Evolutionary conservation across 2,329 filamentous ascomycete species (phyloP).

Genomic region (Colletotrichum salicis): DNA sequence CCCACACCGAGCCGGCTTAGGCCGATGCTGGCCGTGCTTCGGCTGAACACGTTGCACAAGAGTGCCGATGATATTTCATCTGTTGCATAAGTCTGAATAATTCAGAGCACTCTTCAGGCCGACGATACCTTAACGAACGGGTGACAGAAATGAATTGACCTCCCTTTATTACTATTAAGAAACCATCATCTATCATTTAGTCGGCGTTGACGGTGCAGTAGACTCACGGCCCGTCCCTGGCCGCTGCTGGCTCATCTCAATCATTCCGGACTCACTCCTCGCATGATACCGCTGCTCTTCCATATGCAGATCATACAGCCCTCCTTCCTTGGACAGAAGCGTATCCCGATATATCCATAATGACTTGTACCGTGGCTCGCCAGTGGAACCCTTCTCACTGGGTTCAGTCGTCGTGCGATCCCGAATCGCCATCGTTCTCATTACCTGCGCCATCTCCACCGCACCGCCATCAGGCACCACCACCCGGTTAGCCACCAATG

Average conservation of each 20-base stretch:
- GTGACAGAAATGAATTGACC: too few relatives aligned
- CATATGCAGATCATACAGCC: slow-evolving; percentile 34
- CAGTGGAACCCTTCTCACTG: background rate
- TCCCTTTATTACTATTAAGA: background rate
- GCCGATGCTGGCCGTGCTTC: slow-evolving; percentile 20
- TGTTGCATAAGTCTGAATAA: background rate
- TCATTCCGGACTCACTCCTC: slow-evolving; percentile 13
- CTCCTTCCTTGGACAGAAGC: slow-evolving; percentile 12
- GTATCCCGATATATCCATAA: slow-evolving; percentile 33
- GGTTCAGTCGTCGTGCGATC: background rate
- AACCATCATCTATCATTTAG: background rate
- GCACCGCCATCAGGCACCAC: slow-evolving; percentile 37
- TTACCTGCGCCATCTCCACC: slow-evolving; percentile 34
- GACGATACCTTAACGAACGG: background rate
- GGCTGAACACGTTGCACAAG: background rate
- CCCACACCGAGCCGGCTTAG: slow-evolving; percentile 13
- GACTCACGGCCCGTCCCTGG: background rate
- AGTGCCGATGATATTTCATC: background rate
- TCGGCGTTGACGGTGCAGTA: background rate
- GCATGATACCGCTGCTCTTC: slow-evolving; percentile 18
- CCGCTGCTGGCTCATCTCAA: slow-evolving; percentile 26
- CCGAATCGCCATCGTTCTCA: slow-evolving; percentile 33
- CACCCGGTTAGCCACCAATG: slow-evolving; percentile 42
- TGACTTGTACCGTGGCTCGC: background rate
- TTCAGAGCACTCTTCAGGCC: background rate